Evolutionary conservation across 495 filamentous ascomycete genomes (phyloP), one percentile per base, ranked within the genome.

Genomic region (Thermothielavioides terrestris): DNA sequence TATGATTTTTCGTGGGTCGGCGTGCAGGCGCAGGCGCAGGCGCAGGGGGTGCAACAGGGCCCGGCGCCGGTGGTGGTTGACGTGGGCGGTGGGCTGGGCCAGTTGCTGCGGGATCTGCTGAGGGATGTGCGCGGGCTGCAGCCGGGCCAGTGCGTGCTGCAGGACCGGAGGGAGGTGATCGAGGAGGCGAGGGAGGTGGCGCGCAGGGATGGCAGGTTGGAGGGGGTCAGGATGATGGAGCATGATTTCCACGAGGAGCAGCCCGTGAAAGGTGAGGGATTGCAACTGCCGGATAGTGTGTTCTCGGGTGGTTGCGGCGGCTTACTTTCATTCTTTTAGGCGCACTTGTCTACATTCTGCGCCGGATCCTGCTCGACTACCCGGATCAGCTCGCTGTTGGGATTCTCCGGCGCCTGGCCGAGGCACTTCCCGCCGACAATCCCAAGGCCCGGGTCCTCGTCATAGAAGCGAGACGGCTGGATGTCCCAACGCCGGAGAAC

Each of bases 331-430:
- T 8, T 38, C 9, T 8, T 7, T 18, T 6, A 74, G 75, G 70
- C 11, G 76, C 77, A 0, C 48, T 66, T 4, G 65, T 68, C 1
- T 80, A 79, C 55, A 68, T 71, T 49, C 60, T 76, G 30, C 72
- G 76, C 20, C 59, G 68, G n/a, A 65, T 78, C 2, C 58, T 80
- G 0, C 75, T 80, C 42, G 72, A 80, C 54, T 79, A 73, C 60
- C 59, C 70, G 3, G 74, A 78, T 30, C 12, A 37, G 3, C 45
- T 59, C 2, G 64, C 66, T 26, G 46, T 41, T 0, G 52, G 56
- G 0, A 78, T 79, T 25, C 56, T 78, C 10, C 50, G 50, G 4
- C 58, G 55, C 1, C 46, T 76, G 6, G 63, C 56, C 1, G 59
- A 59, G 1, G 77, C 72, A 0, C 66, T 80, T 55, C 54, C 58